Conservation (phyloP, 192 early-diverging fungal genomes). For the Dissophora ornata region DNA sequence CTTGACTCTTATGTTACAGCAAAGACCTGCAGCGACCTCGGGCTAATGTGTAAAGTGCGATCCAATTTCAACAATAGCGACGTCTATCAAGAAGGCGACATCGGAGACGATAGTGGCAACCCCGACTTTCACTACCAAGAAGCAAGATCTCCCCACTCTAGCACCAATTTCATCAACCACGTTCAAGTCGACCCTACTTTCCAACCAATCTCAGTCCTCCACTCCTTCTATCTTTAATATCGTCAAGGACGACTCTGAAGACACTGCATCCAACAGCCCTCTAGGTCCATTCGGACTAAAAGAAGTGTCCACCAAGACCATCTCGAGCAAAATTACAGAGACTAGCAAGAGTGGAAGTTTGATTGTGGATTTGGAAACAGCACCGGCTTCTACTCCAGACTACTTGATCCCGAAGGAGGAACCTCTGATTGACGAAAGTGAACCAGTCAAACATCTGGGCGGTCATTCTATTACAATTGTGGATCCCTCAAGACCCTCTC, state of each 20-base stretch:
- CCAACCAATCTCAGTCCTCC: slow-evolving; percentile 7
- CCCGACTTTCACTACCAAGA: neutral
- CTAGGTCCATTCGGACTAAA: slow-evolving; percentile 15
- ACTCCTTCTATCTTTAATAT: slow-evolving; percentile 60
- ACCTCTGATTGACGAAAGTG: slow-evolving; percentile 39
- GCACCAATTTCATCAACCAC: neutral
- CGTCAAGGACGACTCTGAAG: slow-evolving; percentile 16
- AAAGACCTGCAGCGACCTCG: too few species aligned
- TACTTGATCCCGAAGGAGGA: slow-evolving; percentile 1
- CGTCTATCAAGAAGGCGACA: slow-evolving; percentile 13
- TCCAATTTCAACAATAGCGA: slow-evolving; percentile 6
- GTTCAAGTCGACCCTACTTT: slow-evolving; percentile 14
- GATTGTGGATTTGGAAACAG: too few species aligned
- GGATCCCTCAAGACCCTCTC: slow-evolving; percentile 15
- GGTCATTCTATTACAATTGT: slow-evolving; percentile 19
- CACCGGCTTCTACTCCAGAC: neutral
- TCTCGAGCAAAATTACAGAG: slow-evolving; percentile 2
- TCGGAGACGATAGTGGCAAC: neutral
- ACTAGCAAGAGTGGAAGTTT: too few species aligned
- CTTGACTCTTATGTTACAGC: too few species aligned
- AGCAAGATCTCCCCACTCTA: neutral
- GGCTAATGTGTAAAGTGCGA: too few species aligned
- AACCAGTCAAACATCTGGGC: slow-evolving; percentile 19
- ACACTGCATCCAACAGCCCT: neutral
- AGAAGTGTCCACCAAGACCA: slow-evolving; percentile 29